Evolutionary conservation across 2,329 filamentous ascomycete genomes (phyloP), one percentile per base, ranked within the genome.

Genomic region (Alternaria brassicae): DNA sequence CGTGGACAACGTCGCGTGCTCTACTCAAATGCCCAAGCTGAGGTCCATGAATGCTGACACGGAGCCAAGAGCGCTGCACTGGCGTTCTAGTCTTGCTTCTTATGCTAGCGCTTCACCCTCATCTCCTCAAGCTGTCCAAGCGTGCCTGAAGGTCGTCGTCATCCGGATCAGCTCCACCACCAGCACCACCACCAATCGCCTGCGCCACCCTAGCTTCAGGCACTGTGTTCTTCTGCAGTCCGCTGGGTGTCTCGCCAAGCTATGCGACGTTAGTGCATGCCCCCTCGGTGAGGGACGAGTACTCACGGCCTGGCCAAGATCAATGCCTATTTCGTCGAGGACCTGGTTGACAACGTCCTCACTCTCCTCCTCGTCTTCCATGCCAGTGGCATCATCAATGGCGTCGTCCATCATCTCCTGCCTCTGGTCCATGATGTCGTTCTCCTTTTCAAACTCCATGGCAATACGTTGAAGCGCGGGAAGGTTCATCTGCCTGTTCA

Each of bases 351-450:
- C 93, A 12, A 98, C 91, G 77, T 99, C 95, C 70, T 99, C 95
- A 32, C 93, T 92, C 78, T 98, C 95, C 71, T 97, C 95, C 74
- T 99, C 95, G 61, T 96, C 88, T 56, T 90, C 88, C 36, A 96
- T 83, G 23, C 96, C 95, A 71, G 95, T 97, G 49, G 94, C 93
- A 77, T 99, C 95, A 76, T 99, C 95, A 60, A 99, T 95, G 19
- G 93, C 94, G 79, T 98, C 95, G 75, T 98, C 94, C 95, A 99
- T 98, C 91, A 99, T 97, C 79, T 98, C 95, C 78, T 98, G 93
- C 65, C 95, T 87, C 80, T 98, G 93, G 71, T 99, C 95, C 95
- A 99, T 99, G 59, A 99, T 93, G 73, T 98, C 95, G 80, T 98
- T 99, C 80, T 99, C 95, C 72, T 92, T 90, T 81, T 99, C 95